Base-by-base conservation (phyloP, 768 basidiomycete species). In the Dacryopinax spathularia region DNA sequence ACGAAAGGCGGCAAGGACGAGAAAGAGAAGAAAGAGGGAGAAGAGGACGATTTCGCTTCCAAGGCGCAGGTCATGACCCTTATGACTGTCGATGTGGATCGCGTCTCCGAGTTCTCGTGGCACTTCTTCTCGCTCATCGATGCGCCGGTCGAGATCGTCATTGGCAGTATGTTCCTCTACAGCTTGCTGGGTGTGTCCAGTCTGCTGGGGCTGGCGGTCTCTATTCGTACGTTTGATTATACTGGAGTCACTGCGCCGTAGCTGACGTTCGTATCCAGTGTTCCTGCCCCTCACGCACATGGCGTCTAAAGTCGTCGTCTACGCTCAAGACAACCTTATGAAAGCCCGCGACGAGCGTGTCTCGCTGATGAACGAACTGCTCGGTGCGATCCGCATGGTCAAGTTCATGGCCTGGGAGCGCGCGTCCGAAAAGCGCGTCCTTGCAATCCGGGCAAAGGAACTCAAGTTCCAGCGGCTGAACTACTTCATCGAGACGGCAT, bases 351-450 rank as follows among this genome's bases (percentile, higher is more conserved):
- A 96, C 68, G 90, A 94, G 74, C 82, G 93, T 41, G 89, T 93
- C 25, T 79, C 88, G 2, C 75, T 95, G 60, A 96, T 95, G 92
- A 94, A 94, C 69, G 91, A 94, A 74, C 77, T 93, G 65, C 77
- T 93, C 10, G 90, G 90, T 59, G 91, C 82, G 13, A 93, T 94
- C 64, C 81, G 91, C 33, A 94, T 94, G 90, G 82, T 94, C 68
- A 94, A 95, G 85, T 96, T 94, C 74, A 94, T 95, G 91, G 92
- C 91, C 16, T 86, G 85, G 92, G 92, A 96, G 72, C 84, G 92
- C 27, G 90, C 84, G 70, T 94, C 94, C 68, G 92, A 95, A 74
- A 77, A 79, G 25, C 80, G 79, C 10, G 84, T 93, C 0, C 72
- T 87, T 62, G 83, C 81, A 61, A 78, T 95, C 65, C 82, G 92